Base-by-base conservation (phyloP, 202 grass and related monocot species). In the Brachypodium distachyon region DNA sequence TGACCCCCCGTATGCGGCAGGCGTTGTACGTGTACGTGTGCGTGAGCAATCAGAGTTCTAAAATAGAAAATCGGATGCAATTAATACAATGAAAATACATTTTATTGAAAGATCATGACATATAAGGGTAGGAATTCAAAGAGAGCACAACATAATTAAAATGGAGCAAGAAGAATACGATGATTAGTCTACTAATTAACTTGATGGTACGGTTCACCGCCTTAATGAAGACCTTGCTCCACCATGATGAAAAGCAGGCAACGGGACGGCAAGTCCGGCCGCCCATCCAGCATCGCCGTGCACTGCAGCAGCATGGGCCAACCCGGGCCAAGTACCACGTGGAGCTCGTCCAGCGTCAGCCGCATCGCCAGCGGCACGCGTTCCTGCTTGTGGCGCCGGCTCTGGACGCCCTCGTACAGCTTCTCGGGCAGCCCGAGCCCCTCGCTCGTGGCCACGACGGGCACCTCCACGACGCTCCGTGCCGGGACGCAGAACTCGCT, bases 251-350 rank as follows among this genome's bases (percentile, higher is more conserved):
- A 68, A 28, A 46, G 41, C 65, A 18, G 65, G 41, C 65, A 68
- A 17, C 65, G 40, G 47, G 65, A 46, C 40, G 65, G 41, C 64
- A 67, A 26, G 64, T 46, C 40, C 40, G 64, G 64, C 64, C 1
- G 40, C 40, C 40, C 65, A 47, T 68, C 65, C 65, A 68, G 65
- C 65, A 47, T 68, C 65, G 65, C 65, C 65, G 42, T 68, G 41
- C 65, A 68, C 41, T 41, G 65, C 65, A 68, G 65, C 65, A 68
- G 65, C 65, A 68, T n/a, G 14, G 25, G 5, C 40, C 7, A 36
- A 3, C 33, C 33, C 6, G 33, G 33, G 3, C 33, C 33, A 3
- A 36, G 3, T 6, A 36, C 4, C 33, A 36, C 33, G 33, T 3
- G 4, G 33, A 3, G 4, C 65, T 12, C 26, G 9, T 47, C 14